These are phyloP conservation scores for Sergeia podlipaevii DNA, from an alignment of 208 protist species.

Conservation along the genomic window DNA sequence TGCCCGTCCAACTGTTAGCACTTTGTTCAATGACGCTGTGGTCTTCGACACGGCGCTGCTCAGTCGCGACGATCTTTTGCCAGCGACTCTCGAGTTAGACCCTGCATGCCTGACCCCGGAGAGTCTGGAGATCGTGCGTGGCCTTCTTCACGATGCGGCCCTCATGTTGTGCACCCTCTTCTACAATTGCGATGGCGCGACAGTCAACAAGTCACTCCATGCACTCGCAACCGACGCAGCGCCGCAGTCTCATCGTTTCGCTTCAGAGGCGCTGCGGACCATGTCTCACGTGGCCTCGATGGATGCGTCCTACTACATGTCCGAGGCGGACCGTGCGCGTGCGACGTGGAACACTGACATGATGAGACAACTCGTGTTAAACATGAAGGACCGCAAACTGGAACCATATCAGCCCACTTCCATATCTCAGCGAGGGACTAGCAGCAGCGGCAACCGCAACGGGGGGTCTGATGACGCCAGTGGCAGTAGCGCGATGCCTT, in stretches of 20 bases:
- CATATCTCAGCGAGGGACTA: not conserved
- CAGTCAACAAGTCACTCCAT: slow-evolving; percentile 57
- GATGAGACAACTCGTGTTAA: slow-evolving; percentile 79
- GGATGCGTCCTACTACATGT: slow-evolving; percentile 48
- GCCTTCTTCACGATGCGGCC: slow-evolving; percentile 79
- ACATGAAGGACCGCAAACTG: slow-evolving; percentile 61
- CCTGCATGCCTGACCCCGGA: slow-evolving; percentile 12
- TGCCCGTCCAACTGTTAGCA: slow-evolving; percentile 73
- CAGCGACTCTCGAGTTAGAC: slow-evolving; percentile 24
- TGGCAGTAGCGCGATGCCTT: not conserved
- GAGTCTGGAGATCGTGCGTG: slow-evolving; percentile 35
- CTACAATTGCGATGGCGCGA: slow-evolving; percentile 53
- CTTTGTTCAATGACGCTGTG: slow-evolving; percentile 64
- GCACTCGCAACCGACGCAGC: slow-evolving; percentile 24
- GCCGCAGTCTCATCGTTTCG: slow-evolving; percentile 73
- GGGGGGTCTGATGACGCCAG: not conserved
- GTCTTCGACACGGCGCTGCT: slow-evolving; percentile 59
- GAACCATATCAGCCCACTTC: slow-evolving; percentile 17
- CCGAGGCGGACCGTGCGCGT: slow-evolving; percentile 73
- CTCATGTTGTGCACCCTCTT: slow-evolving; percentile 71
- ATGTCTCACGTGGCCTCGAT: slow-evolving; percentile 77
- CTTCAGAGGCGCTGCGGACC: slow-evolving; percentile 64
- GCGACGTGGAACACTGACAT: slow-evolving; percentile 72
- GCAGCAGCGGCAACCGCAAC: not conserved
- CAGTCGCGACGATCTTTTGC: slow-evolving; percentile 37